These are phyloP conservation scores for Eruca vesicaria DNA, from an alignment of 441 rosid genomes.

Conservation along the genomic window DNA sequence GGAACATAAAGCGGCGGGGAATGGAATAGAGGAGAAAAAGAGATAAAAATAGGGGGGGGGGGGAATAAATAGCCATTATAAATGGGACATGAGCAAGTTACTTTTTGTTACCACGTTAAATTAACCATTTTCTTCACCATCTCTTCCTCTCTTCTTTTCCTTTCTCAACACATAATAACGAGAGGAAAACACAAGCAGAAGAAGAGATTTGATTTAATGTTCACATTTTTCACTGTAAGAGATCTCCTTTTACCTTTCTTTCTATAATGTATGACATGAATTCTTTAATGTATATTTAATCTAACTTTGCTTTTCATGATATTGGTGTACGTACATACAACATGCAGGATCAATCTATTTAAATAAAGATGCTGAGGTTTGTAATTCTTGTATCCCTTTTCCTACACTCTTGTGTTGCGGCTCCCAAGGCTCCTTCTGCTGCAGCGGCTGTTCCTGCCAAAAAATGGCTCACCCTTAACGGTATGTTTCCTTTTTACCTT, in stretches of 20 bases:
- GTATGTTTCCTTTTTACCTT: conserved; percentile 3
- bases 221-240: conserved; percentile 23
- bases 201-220: conserved; percentile 20
- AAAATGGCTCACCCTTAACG: conserved; percentile 39
- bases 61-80: conserved; percentile 21
- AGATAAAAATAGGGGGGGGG: conserved; percentile 28
- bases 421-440: conserved; percentile 5
- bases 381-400: background rate
- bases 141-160: conserved; percentile 15
- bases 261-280: too few species aligned
- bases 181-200: conserved; percentile 24
- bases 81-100: conserved; percentile 22
- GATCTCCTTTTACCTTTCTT: background rate
- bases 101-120: conserved; percentile 18
- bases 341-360: conserved; percentile 16
- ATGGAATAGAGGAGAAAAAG: conserved; percentile 22
- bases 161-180: conserved; percentile 2
- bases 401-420: conserved; percentile 21
- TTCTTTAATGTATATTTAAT: background rate
- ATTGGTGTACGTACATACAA: background rate
- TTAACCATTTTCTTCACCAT: conserved; percentile 16
- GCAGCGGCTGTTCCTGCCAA: conserved; percentile 10
- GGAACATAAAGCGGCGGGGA: conserved; percentile 7
- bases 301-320: background rate
- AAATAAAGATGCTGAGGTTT: conserved; percentile 16